phyloP scores from a whole-genome alignment of 2,329 filamentous ascomycete species.

The Curvularia lunata region DNA sequence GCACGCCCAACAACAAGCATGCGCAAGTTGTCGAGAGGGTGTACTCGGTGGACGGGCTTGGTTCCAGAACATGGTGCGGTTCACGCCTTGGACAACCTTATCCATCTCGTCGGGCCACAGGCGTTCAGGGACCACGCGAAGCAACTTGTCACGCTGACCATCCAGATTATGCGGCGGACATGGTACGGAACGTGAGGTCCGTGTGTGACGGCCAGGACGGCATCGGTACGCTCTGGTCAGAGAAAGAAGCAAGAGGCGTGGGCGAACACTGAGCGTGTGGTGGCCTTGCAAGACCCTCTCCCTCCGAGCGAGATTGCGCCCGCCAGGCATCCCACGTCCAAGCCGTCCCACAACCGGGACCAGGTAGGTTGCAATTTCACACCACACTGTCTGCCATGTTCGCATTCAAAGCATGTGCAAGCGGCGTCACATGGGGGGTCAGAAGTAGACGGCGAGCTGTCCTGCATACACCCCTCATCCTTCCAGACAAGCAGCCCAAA shows the following conservation, averaged over 20 bases:
- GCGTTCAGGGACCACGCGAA: slow-evolving; percentile 40
- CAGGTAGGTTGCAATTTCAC: slow-evolving; percentile 3
- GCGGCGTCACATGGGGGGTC: slow-evolving; percentile 8
- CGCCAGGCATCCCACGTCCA: slow-evolving; percentile 10
- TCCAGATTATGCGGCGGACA: slow-evolving; percentile 23
- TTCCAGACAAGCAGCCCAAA: slow-evolving; percentile 2
- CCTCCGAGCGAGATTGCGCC: slow-evolving; percentile 18
- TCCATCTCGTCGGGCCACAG: slow-evolving; percentile 42
- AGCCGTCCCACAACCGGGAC: slow-evolving; percentile 13
- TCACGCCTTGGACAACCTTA: slow-evolving; percentile 44
- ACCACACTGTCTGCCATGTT: slow-evolving; percentile 4
- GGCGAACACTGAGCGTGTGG: slow-evolving; percentile 14
- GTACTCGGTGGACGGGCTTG: slow-evolving; percentile 16
- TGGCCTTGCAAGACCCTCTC: neutral
- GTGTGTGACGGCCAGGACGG: slow-evolving; percentile 34
- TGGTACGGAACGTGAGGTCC: slow-evolving; percentile 33
- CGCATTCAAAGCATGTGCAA: slow-evolving; percentile 13
- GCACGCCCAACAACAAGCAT: slow-evolving; percentile 39
- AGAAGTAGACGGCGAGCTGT: slow-evolving; percentile 5
- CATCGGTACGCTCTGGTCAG: slow-evolving; percentile 22
- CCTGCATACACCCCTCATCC: neutral
- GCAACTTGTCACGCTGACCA: slow-evolving; percentile 24
- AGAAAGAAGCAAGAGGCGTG: slow-evolving; percentile 7
- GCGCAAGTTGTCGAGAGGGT: slow-evolving; percentile 23
- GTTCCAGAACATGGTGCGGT: slow-evolving; percentile 31